Conservation (phyloP, 768 basidiomycete genomes). For the Rhodotorula taiwanensis region DNA sequence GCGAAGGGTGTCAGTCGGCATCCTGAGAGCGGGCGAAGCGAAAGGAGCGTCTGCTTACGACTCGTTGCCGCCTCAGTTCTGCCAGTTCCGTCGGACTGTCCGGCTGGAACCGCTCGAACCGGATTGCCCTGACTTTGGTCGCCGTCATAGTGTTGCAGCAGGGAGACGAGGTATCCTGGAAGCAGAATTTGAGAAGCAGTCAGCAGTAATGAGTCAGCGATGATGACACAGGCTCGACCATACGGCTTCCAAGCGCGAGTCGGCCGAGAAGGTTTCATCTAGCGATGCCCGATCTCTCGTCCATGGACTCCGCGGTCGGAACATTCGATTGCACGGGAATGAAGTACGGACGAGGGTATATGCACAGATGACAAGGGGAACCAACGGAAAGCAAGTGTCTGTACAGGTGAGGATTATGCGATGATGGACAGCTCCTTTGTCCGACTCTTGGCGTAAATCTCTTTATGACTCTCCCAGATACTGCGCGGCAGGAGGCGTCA, state of each 20-base stretch:
- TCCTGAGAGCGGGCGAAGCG: not conserved
- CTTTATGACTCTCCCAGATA: conserved; percentile 36
- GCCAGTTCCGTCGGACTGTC: conserved; percentile 3
- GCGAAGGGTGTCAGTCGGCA: not conserved
- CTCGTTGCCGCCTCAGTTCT: conserved; percentile 16
- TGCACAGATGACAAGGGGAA: not conserved
- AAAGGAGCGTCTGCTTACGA: not conserved
- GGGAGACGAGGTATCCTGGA: too few species aligned
- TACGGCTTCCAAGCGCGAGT: too few species aligned
- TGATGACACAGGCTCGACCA: not conserved
- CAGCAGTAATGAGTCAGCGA: not conserved
- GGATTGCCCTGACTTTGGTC: too few species aligned
- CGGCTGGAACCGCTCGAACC: conserved; percentile 13
- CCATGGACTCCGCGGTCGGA: too few species aligned
- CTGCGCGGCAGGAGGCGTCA: not conserved
- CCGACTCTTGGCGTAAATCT: conserved; percentile 29
- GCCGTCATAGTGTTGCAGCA: not conserved
- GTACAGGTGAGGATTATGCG: conserved; percentile 7
- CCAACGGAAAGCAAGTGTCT: not conserved
- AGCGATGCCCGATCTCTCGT: too few species aligned
- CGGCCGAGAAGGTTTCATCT: not conserved
- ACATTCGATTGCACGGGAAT: too few species aligned
- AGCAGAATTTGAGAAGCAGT: not conserved
- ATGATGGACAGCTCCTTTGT: conserved; percentile 32
- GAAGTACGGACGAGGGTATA: too few species aligned